Evolutionary conservation across 352 stramenopile species (phyloP), one percentile per base, ranked within the genome.

Genomic region (Globisporangium nagaii): DNA sequence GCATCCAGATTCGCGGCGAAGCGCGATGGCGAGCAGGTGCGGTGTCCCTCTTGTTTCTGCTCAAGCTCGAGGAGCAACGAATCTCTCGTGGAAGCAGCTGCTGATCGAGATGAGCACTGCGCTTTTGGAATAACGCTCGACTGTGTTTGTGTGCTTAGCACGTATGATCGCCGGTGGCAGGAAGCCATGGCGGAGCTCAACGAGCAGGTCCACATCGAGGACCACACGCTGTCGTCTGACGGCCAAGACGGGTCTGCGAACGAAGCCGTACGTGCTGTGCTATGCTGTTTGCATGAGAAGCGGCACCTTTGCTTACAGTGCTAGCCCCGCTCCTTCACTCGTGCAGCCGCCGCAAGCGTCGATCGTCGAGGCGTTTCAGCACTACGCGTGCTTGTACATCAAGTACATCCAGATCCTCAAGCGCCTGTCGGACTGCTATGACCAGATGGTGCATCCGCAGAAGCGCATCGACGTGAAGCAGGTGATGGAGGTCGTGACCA

Each of bases 311-410:
- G n/a, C n/a, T n/a, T n/a, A n/a, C n/a, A n/a, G n/a, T n/a, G n/a
- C n/a, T n/a, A n/a, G n/a, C n/a, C n/a, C n/a, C n/a, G n/a, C n/a
- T n/a, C n/a, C n/a, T n/a, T n/a, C n/a, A n/a, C n/a, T n/a, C n/a
- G n/a, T n/a, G n/a, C 40, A 79, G 68, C 73, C 76, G 1, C 85
- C 73, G 5, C 75, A 92, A 62, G 74, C 86, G 31, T 85, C 71
- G 28, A 96, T 96, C 46, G 59, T 84, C 17, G 88, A 98, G 66
- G 90, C 92, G 2, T 97, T 97, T 67, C 84, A 97, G 71, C 89
- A 98, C 67, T 98, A 96, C 65, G 86, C 88, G n/a, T 95, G 85
- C 45, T 70, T 98, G 31, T 98, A 98, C 73, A 95, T 98, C 58
- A 96, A 97, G 73, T 97, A 96, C 62, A 79, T 94, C 44, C 84